Conservation (phyloP, 441 rosid species). For the Erodium trifolium region DNA sequence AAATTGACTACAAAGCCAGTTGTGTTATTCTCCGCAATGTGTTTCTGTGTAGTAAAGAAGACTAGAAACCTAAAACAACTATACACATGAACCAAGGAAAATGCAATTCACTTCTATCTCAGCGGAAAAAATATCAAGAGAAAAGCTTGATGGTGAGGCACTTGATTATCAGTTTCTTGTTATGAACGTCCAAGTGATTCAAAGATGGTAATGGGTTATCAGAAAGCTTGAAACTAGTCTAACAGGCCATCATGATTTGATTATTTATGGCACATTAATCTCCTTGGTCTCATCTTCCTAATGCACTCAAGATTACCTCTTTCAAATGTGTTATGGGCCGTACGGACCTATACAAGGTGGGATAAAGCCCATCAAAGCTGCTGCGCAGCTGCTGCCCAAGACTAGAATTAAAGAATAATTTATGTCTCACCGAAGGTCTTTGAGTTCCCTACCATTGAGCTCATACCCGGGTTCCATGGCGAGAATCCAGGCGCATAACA, state of each 20-base stretch:
- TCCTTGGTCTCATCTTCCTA: background rate
- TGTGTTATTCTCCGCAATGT: background rate
- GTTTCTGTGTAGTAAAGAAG: background rate
- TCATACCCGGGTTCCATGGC: too few species aligned
- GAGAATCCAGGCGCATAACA: too few species aligned
- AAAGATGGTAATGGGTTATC: background rate
- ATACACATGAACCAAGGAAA: background rate
- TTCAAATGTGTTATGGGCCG: too few species aligned
- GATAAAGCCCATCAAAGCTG: too few species aligned
- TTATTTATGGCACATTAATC: background rate
- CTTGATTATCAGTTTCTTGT: background rate
- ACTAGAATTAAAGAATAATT: too few species aligned
- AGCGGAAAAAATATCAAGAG: background rate
- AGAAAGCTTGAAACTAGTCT: background rate
- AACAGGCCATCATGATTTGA: background rate
- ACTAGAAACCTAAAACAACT: slow-evolving; percentile 3
- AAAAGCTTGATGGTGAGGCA: background rate
- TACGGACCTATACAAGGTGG: too few species aligned
- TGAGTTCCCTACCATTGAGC: too few species aligned
- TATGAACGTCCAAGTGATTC: background rate
- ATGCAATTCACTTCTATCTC: too few species aligned
- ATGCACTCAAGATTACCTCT: background rate
- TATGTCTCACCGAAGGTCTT: too few species aligned
- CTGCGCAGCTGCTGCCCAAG: too few species aligned
- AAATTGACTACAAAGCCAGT: background rate